Evolutionary conservation across 2,329 filamentous ascomycete species (phyloP), one percentile per base, ranked within the genome.

Genomic region (Amesomyces nigricolor): DNA sequence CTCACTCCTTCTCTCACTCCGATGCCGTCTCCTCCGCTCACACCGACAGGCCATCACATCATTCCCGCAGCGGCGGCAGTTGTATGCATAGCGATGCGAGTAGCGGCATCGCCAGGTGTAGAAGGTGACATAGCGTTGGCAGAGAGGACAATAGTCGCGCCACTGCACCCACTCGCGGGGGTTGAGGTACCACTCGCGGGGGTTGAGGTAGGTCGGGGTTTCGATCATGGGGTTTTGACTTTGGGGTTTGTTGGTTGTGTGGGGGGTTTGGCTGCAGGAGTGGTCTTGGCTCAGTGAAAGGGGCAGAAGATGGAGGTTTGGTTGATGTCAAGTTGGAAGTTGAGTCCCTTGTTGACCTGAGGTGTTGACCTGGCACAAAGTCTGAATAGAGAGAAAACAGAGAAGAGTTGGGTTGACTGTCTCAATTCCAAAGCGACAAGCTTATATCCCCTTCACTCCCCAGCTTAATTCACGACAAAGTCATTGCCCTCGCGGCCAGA

Each of bases 81-180:
- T 13, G 49, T 44, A 35, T 16, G 45, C 45, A 10, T 17, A 19
- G n/a, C 47, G 51, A 29, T 51, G 46, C 9, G 40, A 47, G 42
- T 47, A 50, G 51, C 30, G 51, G 37, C 50, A 47, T 3, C 46
- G 50, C 40, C 47, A 53, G 45, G 50, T 32, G 35, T 57, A 54
- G 51, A 57, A 54, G 8, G 55, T 57, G 26, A 51, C 55, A 30
- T 51, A 22, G 22, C 51, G 51, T 8, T 47, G 47, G 43, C 55
- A 57, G 35, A 47, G 29, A 2, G 55, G 37, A 13, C 55, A 57
- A 42, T 47, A 57, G 47, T 47, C 55, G 29, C 22, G 22, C 53
- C 53, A 51, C 10, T 44, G 14, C 4, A 47, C 7, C 44, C 30
- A 39, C 7, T 45, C 30, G 38, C 45, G 45, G 14, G 48, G 37